Base-by-base conservation (phyloP, 2,329 filamentous ascomycete genomes). In the Lachnellula hyalina region DNA sequence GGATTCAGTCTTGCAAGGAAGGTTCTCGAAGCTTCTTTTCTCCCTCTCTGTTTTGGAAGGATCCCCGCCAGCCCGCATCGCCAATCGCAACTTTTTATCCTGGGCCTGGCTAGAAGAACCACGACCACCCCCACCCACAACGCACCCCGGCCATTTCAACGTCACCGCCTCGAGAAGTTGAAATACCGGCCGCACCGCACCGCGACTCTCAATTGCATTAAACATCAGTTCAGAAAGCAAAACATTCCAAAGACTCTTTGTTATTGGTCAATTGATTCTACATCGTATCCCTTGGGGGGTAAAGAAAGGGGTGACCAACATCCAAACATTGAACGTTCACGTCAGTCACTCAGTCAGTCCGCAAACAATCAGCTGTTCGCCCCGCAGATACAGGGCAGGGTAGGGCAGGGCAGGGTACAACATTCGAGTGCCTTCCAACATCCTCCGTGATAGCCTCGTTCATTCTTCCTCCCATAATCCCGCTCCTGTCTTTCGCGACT, bases 321-420 rank as follows among this genome's bases (percentile, higher is more conserved):
- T 32, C 8, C 28, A 23, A 14, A 14, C 45, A 40, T 36, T 28
- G 17, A 45, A 12, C 9, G 3, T 12, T 32, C 53, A 55, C 53
- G n/a, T 44, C 41, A 44, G 41, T 17, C 41, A 25, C 19, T 17
- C 41, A 25, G 41, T 17, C 25, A 25, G 25, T 25, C 41, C 8
- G 41, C 61, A 60, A 57, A 59, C 50, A 57, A 61, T 61, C 59
- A 63, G 59, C 59, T 60, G 57, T 60, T 59, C 53, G 25, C 32
- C 19, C 23, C 23, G n/a, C 41, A 38, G 0, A 32, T 32, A 32
- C 28, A 28, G 28, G 8, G 8, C 25, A 28, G 25, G 6, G 9
- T 7, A 28, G 25, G 4, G 25, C 25, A 34, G 28, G 38, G 15
- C 40, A 48, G 40, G 4, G 19, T 44, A 32, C 25, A 28, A 41